Evolutionary conservation across 768 basidiomycete species (phyloP), one percentile per base, ranked within the genome.

Genomic region (Suillus lakei): DNA sequence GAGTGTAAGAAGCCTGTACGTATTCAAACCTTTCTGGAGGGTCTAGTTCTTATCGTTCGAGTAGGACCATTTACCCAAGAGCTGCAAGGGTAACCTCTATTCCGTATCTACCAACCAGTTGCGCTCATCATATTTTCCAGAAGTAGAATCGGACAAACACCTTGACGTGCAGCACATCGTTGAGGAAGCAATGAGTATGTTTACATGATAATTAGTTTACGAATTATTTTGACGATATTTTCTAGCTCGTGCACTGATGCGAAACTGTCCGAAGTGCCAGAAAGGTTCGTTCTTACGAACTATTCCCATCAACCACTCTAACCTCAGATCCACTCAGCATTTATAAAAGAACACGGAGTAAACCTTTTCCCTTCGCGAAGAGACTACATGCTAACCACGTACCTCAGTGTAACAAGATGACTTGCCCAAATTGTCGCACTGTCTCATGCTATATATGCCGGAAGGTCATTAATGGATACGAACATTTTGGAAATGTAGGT

Each of bases 111-210:
- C 46, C 26, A n/a, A 30, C 21, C 18, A n/a, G 38, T 1, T 21
- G 43, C 16, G 8, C 66, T 67, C 43, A 70, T 64, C 15, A 67
- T 64, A 16, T 12, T 34, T 48, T 48, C 16, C 70, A 93, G 94
- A 97, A 76, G 80, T 85, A 67, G 90, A 92, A 66, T 85, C 89
- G 15, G 93, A 96, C 73, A 87, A 84, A 66, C 85, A 87, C 58
- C 76, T 96, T 18, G 88, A 93, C 75, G 88, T 85, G 15, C 84
- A 88, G 62, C 95, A 96, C 78, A 75, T 84, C 1, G 83, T 98
- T 34, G 96, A 98, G 73, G 96, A 98, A 72, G 96, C 95, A 3
- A 98, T 98, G 96, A 93, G 93, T 91, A 72, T 10, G 84, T 78
- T 8, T 61, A 60, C 41, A 55, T 61, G 30, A 39, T 58, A 2